Evolutionary conservation across 306 rosid genomes (phyloP).

Genomic region (Quercus alba): DNA sequence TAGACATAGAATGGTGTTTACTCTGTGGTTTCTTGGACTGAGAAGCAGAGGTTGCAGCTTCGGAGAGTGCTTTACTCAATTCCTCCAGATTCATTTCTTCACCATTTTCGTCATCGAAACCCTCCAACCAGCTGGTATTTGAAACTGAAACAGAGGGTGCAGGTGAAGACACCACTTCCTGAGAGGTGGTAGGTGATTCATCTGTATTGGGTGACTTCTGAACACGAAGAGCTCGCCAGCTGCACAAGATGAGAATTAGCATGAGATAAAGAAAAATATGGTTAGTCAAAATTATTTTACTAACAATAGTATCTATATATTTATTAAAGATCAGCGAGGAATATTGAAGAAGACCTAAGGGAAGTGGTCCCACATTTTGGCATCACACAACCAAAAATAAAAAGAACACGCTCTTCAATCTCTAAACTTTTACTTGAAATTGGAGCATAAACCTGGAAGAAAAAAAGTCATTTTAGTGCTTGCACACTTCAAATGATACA

Average conservation of each 20-base stretch:
- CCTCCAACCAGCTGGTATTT: conserved; percentile 25
- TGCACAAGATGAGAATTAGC: conserved; percentile 5
- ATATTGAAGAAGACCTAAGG: conserved; percentile 31
- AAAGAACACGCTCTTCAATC: conserved; percentile 61
- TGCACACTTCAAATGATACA: not conserved
- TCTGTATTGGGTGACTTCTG: conserved; percentile 40
- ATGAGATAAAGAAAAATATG: not conserved
- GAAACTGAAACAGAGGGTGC: conserved; percentile 21
- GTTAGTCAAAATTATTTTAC: not conserved
- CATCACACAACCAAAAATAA: conserved; percentile 61
- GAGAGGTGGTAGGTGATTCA: conserved; percentile 12
- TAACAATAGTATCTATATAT: not conserved
- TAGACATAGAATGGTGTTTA: conserved; percentile 10
- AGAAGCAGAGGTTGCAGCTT: conserved; percentile 51
- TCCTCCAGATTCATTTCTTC: conserved; percentile 59
- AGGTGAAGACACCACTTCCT: conserved; percentile 11
- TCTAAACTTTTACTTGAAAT: conserved; percentile 20
- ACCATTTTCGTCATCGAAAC: conserved; percentile 31
- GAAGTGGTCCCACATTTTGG: conserved; percentile 50
- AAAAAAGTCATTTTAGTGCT: not conserved
- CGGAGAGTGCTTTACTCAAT: conserved; percentile 53
- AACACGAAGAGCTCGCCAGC: conserved; percentile 76
- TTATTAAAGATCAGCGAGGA: not conserved
- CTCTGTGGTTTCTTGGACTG: conserved; percentile 35
- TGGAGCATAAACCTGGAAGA: conserved; percentile 67